Conservation (phyloP, 192 early-diverging fungal species). For the Paraglomus brasilianum region DNA sequence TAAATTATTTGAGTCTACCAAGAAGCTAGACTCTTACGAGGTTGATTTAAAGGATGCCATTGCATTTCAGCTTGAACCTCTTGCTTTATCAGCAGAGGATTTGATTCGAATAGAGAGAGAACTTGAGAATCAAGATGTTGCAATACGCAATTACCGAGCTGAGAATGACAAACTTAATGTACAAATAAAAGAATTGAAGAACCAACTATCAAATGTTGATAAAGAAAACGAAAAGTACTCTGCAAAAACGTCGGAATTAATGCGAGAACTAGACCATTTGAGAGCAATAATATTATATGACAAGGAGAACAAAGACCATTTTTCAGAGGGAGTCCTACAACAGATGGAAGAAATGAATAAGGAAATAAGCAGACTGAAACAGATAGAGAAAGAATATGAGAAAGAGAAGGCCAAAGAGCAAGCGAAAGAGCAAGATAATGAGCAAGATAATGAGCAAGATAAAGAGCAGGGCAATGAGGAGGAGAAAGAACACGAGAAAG, state of each 20-base stretch:
- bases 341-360: constrained; percentile 30
- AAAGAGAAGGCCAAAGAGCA: constrained; percentile 5
- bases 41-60: constrained; percentile 20
- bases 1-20: constrained; percentile 21
- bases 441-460: constrained; percentile 12
- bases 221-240: constrained; percentile 1
- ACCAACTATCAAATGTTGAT: background rate
- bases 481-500: background rate
- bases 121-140: constrained; percentile 27
- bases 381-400: constrained; percentile 19
- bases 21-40: constrained; percentile 23
- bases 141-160: constrained; percentile 10
- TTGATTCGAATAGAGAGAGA: constrained; percentile 26
- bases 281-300: background rate
- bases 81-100: constrained; percentile 14
- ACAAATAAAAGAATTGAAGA: constrained; percentile 16
- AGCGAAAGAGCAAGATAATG: background rate
- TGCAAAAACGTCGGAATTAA: background rate
- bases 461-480: constrained; percentile 23
- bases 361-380: constrained; percentile 22
- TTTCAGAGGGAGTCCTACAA: constrained; percentile 7
- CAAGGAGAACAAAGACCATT: constrained; percentile 8
- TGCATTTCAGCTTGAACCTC: constrained; percentile 24
- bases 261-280: constrained; percentile 12
- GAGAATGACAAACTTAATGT: constrained; percentile 25